Evolutionary conservation across 495 filamentous ascomycete genomes (phyloP).

Genomic region (Aspergillus funiculosus): DNA sequence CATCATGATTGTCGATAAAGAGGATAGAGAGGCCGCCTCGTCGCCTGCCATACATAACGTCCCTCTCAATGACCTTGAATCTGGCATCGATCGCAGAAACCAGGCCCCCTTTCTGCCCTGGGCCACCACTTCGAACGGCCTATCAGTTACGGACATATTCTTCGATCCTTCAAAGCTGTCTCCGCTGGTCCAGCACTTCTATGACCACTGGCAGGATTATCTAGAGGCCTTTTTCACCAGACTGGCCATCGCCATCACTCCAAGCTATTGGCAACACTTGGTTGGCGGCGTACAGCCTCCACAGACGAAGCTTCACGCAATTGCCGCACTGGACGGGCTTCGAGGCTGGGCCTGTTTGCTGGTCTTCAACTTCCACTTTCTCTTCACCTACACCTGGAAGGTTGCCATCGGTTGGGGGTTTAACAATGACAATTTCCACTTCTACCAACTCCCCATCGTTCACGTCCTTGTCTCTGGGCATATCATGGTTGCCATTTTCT

Average conservation of each 20-base stretch:
- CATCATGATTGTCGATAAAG: constrained; percentile 17
- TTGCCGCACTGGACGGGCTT: constrained; percentile 46
- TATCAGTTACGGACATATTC: constrained; percentile 28
- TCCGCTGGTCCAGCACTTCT: constrained; percentile 18
- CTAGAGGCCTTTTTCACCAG: constrained; percentile 26
- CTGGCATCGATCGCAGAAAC: constrained; percentile 10
- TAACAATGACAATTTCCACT: constrained; percentile 44
- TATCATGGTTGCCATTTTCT: constrained; percentile 70
- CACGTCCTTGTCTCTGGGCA: constrained; percentile 59
- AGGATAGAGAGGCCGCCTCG: constrained; percentile 12
- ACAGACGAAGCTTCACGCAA: constrained; percentile 35
- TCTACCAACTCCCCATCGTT: constrained; percentile 59
- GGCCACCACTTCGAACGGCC: constrained; percentile 9
- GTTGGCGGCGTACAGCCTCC: constrained; percentile 31
- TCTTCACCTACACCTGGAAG: constrained; percentile 47
- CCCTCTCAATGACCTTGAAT: constrained; percentile 32
- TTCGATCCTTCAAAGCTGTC: constrained; percentile 22
- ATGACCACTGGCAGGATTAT: constrained; percentile 28
- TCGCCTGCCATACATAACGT: constrained; percentile 27
- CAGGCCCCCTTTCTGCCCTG: constrained; percentile 7
- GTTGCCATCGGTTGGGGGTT: constrained; percentile 45
- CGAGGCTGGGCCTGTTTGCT: constrained; percentile 48
- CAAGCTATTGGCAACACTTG: constrained; percentile 38
- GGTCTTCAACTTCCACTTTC: constrained; percentile 51
- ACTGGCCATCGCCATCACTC: constrained; percentile 32